Evolutionary conservation across 2,329 filamentous ascomycete species (phyloP).

Genomic region (Trichoderma cornu-damae): DNA sequence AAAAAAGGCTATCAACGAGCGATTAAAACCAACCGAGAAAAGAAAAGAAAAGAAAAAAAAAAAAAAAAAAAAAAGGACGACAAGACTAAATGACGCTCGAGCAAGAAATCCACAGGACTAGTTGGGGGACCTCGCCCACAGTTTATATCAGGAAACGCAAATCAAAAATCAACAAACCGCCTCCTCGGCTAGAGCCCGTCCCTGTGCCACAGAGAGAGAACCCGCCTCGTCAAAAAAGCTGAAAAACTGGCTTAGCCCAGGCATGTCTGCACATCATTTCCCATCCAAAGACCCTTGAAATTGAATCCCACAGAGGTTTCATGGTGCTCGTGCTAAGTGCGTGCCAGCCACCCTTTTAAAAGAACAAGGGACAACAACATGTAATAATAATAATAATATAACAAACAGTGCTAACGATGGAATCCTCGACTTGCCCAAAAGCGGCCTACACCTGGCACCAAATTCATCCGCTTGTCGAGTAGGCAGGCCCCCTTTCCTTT

Average conservation of each 20-base stretch:
- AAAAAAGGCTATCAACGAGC: background rate
- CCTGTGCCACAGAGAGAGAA: too few relatives aligned
- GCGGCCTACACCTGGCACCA: background rate
- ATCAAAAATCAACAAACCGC: background rate
- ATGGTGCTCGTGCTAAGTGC: too few relatives aligned
- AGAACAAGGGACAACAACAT: background rate
- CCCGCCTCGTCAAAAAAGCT: too few relatives aligned
- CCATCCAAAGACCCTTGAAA: background rate
- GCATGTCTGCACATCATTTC: conserved; percentile 3
- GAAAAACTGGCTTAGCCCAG: too few relatives aligned
- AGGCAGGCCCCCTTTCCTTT: too few relatives aligned
- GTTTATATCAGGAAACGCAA: background rate
- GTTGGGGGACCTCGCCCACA: background rate
- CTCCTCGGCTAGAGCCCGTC: background rate
- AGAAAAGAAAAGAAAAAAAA: background rate
- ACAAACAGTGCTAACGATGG: background rate
- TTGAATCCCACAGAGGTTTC: too few relatives aligned
- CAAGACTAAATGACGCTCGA: background rate
- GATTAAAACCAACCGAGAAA: background rate
- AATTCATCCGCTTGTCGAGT: background rate
- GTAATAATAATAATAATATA: background rate
- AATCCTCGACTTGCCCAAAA: background rate
- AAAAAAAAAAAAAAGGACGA: background rate
- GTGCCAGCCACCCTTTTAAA: too few relatives aligned
- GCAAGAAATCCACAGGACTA: background rate